Conservation (phyloP, 257 asterid genomes). For the Lavandula angustifolia region DNA sequence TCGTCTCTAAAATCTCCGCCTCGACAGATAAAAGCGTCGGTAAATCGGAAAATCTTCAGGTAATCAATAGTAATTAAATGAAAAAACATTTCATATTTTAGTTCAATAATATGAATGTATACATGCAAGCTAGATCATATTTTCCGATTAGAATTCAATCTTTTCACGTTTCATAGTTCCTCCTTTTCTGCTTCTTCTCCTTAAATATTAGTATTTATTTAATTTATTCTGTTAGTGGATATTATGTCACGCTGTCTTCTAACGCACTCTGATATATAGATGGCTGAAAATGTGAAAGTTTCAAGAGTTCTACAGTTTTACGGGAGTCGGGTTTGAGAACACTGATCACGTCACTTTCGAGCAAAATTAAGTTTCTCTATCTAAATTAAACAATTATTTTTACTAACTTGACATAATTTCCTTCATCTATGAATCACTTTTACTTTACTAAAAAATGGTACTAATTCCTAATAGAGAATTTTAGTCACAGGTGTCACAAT, state of each 20-base stretch:
- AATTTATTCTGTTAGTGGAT: not conserved
- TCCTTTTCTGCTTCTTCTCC: not conserved
- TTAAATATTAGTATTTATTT: not conserved
- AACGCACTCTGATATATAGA: conserved; percentile 19
- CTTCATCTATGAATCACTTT: too few species aligned
- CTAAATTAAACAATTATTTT: too few species aligned
- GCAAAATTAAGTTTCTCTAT: too few species aligned
- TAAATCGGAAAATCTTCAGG: conserved; percentile 45
- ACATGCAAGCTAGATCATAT: too few species aligned
- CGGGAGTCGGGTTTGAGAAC: too few species aligned
- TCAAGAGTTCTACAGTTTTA: conserved; percentile 1
- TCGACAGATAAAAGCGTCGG: not conserved
- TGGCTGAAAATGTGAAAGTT: conserved; percentile 28
- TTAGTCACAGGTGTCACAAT: not conserved
- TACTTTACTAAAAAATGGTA: too few species aligned
- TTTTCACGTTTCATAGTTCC: not conserved
- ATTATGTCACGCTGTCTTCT: not conserved
- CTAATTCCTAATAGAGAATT: too few species aligned
- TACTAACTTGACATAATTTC: too few species aligned
- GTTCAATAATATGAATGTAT: too few species aligned
- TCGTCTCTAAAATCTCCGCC: conserved; percentile 25
- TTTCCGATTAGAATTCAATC: too few species aligned
- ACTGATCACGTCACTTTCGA: too few species aligned
- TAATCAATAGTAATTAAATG: not conserved
- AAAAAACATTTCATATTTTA: too few species aligned